Evolutionary conservation across 179 eudicot species (phyloP).

Genomic region (Patellifolia procumbens): DNA sequence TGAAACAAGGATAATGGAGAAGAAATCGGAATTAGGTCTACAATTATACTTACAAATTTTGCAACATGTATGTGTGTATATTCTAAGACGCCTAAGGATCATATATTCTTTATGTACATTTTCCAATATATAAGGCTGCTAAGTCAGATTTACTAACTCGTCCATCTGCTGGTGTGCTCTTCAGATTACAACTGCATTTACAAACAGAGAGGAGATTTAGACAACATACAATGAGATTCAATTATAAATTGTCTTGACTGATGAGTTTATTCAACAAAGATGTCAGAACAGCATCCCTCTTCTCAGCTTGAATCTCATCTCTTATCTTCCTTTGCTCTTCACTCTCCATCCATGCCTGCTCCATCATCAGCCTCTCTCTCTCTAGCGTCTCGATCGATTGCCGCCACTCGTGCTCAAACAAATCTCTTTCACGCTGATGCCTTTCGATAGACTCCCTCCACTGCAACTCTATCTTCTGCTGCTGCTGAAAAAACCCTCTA

Average conservation of each 20-base stretch:
- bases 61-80: no score
- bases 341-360: conserved; percentile 51
- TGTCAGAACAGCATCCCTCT: conserved; percentile 49
- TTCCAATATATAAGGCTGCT: not conserved
- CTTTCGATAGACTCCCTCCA: conserved; percentile 54
- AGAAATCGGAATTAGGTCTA: no score
- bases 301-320: conserved; percentile 52
- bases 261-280: conserved; percentile 48
- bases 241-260: conserved; percentile 27
- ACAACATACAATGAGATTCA: not conserved
- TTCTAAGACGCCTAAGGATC: not conserved
- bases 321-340: conserved; percentile 51
- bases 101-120: not conserved
- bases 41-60: no score
- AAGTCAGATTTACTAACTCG: not conserved
- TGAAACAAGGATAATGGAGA: no score
- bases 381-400: conserved; percentile 50
- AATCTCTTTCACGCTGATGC: conserved; percentile 40
- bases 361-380: conserved; percentile 47
- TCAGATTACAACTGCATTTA: not conserved
- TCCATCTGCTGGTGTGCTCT: not conserved
- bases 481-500: conserved; percentile 44
- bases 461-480: conserved; percentile 46
- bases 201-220: not conserved
- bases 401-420: conserved; percentile 52